Conservation (phyloP, 768 basidiomycete genomes). For the Tylopilus vinaceipallidus region DNA sequence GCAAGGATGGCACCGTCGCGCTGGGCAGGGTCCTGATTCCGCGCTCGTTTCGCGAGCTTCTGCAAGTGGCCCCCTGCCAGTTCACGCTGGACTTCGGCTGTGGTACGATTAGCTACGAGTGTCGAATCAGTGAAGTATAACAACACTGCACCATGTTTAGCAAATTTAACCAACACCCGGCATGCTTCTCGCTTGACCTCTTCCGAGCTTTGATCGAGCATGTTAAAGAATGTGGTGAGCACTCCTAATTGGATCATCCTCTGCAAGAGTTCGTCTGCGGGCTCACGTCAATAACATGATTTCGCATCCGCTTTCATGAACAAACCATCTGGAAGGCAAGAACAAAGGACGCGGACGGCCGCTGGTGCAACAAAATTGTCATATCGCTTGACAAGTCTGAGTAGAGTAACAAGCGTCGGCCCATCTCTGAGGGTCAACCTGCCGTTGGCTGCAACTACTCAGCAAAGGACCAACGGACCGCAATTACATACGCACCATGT, state of each 20-base stretch:
- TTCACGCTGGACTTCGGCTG: conserved; percentile 18
- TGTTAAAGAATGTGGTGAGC: conserved; percentile 17
- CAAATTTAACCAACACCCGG: conserved; percentile 15
- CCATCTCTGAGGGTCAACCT: conserved; percentile 8
- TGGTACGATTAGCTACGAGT: background rate
- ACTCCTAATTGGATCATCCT: conserved; percentile 16
- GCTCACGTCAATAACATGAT: background rate
- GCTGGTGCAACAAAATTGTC: conserved; percentile 32
- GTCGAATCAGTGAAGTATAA: conserved; percentile 1
- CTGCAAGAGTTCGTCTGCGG: conserved; percentile 17
- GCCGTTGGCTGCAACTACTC: background rate
- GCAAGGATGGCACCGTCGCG: conserved; percentile 19
- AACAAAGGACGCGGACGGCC: conserved; percentile 26
- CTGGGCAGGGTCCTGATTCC: conserved; percentile 4
- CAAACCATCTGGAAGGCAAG: conserved; percentile 25
- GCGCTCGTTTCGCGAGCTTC: conserved; percentile 17
- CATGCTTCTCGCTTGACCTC: conserved; percentile 17
- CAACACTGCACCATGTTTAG: conserved; percentile 16
- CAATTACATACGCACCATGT: conserved; percentile 15
- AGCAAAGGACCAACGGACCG: background rate
- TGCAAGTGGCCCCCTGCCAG: background rate
- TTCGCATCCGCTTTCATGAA: background rate
- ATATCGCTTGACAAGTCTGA: conserved; percentile 18
- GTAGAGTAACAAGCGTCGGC: conserved; percentile 10
- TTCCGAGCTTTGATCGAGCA: conserved; percentile 20